Evolutionary conservation across 2,329 filamentous ascomycete genomes (phyloP).

Genomic region (Chalara sp.): DNA sequence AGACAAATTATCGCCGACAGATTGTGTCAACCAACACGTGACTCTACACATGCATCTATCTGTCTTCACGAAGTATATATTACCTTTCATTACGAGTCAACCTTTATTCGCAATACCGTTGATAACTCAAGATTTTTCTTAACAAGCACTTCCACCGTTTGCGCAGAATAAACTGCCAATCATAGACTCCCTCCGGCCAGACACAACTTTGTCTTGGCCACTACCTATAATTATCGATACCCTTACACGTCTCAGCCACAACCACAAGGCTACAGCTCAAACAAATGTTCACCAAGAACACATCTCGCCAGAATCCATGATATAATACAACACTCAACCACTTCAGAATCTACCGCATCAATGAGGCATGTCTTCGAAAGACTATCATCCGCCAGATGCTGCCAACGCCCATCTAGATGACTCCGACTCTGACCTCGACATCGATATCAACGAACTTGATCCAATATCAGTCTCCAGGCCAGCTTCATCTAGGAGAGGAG

Average conservation of each 20-base stretch:
- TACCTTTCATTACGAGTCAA: no score
- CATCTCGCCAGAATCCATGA: background rate
- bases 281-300: background rate
- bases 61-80: no score
- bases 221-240: no score
- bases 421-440: conserved; percentile 68
- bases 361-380: conserved; percentile 31
- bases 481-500: conserved; percentile 18
- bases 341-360: conserved; percentile 20
- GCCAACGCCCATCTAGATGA: conserved; percentile 61
- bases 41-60: no score
- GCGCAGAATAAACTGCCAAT: no score
- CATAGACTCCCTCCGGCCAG: no score
- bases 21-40: no score
- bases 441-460: conserved; percentile 76
- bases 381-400: conserved; percentile 27
- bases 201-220: no score
- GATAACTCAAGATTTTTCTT: no score
- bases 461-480: conserved; percentile 35
- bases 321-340: background rate
- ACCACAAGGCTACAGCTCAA: conserved; percentile 15
- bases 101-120: no score
- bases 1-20: no score
- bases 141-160: no score
- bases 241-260: background rate